Evolutionary conservation across 495 filamentous ascomycete species (phyloP), one percentile per base, ranked within the genome.

Genomic region (Elaphomyces granulatus): DNA sequence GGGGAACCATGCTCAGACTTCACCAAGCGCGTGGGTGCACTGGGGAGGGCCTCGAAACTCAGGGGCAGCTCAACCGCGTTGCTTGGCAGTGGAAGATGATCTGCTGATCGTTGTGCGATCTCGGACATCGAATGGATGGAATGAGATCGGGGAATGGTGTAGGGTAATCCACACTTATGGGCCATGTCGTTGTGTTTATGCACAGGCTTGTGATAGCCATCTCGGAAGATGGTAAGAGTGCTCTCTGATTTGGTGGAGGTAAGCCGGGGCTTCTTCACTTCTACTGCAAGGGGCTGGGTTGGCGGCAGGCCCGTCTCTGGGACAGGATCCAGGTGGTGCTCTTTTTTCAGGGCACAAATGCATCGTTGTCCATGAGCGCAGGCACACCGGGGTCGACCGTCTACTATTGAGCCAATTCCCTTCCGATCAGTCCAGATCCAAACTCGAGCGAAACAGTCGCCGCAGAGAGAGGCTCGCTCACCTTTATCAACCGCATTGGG

Each of bases 301-400:
- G 57, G 55, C 47, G 52, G 48, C 64, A 67, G 55, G 37, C 47
- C 70, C 68, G 53, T 77, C 69, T 61, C 74, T 44, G 78, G 76
- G 36, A 84, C 78, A 38, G 81, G 68, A 54, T 92, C 81, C 45
- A 90, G 72, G 46, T 70, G 67, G 40, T 72, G 70, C 60, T 94
- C 90, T 63, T 87, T 93, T 69, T 94, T 98, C 58, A 86, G 57
- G 48, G 83, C 79, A 64, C 90, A 98, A 45, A 78, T 81, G 67
- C 90, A 98, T 61, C 84, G 83, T 50, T 77, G 77, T 54, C 90
- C 90, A 60, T 94, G 84, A 57, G 74, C 77, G 64, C 90, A 98
- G 68, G 80, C 87, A 62, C 85, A 90, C 52, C 70, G 61, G 45
- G 68, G 64, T 44, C 58, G 80, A 60, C 82, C 74, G 70, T 74